Evolutionary conservation across 2,329 filamentous ascomycete species (phyloP).

Genomic region (Colletotrichum noveboracense): DNA sequence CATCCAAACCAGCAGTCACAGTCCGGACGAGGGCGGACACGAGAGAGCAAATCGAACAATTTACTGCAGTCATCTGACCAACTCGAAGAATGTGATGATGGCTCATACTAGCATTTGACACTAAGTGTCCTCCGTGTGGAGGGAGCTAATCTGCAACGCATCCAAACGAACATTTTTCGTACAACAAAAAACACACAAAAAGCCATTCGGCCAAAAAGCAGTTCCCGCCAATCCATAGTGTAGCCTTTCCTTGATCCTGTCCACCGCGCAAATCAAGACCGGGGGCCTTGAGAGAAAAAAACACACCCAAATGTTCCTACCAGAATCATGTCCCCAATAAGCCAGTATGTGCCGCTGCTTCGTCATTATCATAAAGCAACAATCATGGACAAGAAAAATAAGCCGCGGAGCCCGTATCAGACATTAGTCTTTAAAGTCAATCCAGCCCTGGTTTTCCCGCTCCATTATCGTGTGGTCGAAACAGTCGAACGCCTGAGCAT

Average conservation of each 20-base stretch:
- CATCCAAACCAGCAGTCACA: neutral
- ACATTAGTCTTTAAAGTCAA: slow-evolving; percentile 20
- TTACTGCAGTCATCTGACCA: neutral
- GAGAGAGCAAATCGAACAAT: neutral
- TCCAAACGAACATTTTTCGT: neutral
- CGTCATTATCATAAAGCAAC: slow-evolving; percentile 24
- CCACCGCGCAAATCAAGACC: neutral
- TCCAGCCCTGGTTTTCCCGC: slow-evolving; percentile 7
- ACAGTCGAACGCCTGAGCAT: slow-evolving; percentile 17
- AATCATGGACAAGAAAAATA: slow-evolving; percentile 20
- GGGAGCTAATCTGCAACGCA: slow-evolving; percentile 2
- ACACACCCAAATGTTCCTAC: neutral
- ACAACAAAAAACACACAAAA: neutral
- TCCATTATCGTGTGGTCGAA: slow-evolving; percentile 21
- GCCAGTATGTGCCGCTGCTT: slow-evolving; percentile 21
- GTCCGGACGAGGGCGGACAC: neutral
- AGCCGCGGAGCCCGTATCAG: slow-evolving; percentile 17
- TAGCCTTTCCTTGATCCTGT: neutral
- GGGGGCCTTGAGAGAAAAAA: neutral
- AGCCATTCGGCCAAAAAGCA: neutral
- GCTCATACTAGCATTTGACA: slow-evolving; percentile 14
- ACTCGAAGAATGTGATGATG: neutral
- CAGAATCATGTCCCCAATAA: slow-evolving; percentile 4
- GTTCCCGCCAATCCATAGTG: neutral
- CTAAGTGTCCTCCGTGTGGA: neutral